Evolutionary conservation across 179 eudicot species (phyloP).

Genomic region (Pouteria campechiana): DNA sequence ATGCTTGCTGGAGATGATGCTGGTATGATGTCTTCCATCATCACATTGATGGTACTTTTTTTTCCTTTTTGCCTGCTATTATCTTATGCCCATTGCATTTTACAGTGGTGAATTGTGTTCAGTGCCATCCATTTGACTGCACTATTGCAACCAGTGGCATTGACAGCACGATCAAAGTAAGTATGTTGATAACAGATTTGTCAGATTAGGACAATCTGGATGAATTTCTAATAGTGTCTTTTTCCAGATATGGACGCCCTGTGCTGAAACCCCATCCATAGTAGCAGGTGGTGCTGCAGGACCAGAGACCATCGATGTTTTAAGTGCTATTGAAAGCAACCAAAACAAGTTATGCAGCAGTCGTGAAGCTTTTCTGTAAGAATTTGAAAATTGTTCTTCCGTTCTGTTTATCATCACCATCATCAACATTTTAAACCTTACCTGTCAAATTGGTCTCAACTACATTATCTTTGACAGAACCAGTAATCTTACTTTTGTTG

Average conservation of each 20-base stretch:
- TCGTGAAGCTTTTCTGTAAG: slow-evolving; percentile 74
- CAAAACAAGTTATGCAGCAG: slow-evolving; percentile 54
- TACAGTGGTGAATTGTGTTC: slow-evolving; percentile 92
- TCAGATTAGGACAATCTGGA: not conserved
- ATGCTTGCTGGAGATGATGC: slow-evolving; percentile 84
- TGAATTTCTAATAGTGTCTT: slow-evolving; percentile 3
- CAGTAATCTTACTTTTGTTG: too few species aligned
- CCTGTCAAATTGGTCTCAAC: too few species aligned
- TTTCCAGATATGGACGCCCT: slow-evolving; percentile 83
- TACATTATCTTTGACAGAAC: too few species aligned
- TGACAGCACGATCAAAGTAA: slow-evolving; percentile 85
- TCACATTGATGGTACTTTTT: not conserved
- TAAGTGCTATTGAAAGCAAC: slow-evolving; percentile 77
- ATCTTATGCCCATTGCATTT: slow-evolving; percentile 4
- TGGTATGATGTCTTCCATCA: slow-evolving; percentile 31
- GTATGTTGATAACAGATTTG: not conserved
- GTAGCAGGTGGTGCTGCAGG: slow-evolving; percentile 65
- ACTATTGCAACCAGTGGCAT: slow-evolving; percentile 94
- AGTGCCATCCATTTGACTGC: slow-evolving; percentile 87
- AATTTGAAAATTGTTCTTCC: not conserved
- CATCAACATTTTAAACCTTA: not conserved
- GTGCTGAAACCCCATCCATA: slow-evolving; percentile 54
- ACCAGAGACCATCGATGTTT: slow-evolving; percentile 44
- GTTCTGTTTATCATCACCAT: not conserved
- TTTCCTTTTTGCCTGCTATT: not conserved